phyloP scores from a whole-genome alignment of 2,329 filamentous ascomycete genomes.

The Cladosporium sp. region DNA sequence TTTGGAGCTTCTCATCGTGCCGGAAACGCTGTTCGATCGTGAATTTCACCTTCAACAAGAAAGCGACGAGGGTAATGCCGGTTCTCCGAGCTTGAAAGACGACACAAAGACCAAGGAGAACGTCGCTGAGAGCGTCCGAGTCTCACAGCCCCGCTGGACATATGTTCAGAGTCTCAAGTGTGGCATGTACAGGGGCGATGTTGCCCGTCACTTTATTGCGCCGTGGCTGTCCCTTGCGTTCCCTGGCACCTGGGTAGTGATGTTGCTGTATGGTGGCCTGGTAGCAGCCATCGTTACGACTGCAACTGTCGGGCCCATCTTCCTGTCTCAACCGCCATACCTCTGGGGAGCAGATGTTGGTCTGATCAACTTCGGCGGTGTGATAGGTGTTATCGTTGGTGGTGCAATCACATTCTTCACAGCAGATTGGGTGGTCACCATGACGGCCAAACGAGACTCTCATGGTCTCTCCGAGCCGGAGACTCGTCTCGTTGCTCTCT shows the following conservation, averaged over 20 bases:
- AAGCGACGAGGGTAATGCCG: slow-evolving; percentile 15
- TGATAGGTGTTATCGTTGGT: slow-evolving; percentile 36
- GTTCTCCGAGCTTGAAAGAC: slow-evolving; percentile 20
- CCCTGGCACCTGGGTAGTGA: slow-evolving; percentile 41
- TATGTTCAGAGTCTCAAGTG: slow-evolving; percentile 33
- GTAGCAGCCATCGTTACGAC: slow-evolving; percentile 39
- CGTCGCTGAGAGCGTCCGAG: slow-evolving; percentile 1
- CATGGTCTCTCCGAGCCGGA: slow-evolving; percentile 40
- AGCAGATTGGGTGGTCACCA: slow-evolving; percentile 35
- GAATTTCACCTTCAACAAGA: slow-evolving; percentile 21
- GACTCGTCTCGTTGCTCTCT: slow-evolving; percentile 34
- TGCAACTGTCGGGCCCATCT: slow-evolving; percentile 34
- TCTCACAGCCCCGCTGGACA: slow-evolving; percentile 12
- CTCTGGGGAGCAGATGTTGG: slow-evolving; percentile 39
- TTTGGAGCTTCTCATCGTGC: slow-evolving; percentile 34
- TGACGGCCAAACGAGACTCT: slow-evolving; percentile 31
- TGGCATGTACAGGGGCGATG: slow-evolving; percentile 32
- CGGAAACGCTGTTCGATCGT: slow-evolving; percentile 39
- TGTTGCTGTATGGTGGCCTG: slow-evolving; percentile 40
- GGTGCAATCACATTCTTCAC: slow-evolving; percentile 35
- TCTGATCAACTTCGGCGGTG: slow-evolving; percentile 36
- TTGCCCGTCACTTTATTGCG: slow-evolving; percentile 33
- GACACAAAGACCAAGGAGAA: slow-evolving; percentile 21
- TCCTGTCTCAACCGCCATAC: slow-evolving; percentile 38
- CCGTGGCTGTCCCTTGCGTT: slow-evolving; percentile 36